A percentile compares a stretch with the other conserved stretches of the same genome.
These are phyloP conservation scores for Ustulina deusta DNA, from an alignment of 2,329 filamentous ascomycete genomes.

Conservation along the genomic window DNA sequence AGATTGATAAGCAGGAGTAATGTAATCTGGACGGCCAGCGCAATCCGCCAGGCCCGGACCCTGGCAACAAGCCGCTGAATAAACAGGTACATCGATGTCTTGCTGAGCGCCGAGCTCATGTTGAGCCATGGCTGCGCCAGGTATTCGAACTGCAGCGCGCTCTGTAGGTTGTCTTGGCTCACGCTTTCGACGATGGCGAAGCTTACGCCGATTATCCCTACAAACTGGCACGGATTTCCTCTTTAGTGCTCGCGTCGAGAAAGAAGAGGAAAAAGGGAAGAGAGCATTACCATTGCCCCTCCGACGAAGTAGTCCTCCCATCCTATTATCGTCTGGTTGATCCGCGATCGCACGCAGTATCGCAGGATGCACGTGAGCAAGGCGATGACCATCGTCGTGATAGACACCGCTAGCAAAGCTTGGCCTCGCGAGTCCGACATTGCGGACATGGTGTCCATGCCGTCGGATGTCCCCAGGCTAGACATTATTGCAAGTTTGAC, in stretches of 20 bases:
- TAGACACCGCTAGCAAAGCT: constrained; percentile 54
- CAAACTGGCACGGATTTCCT: constrained; percentile 42
- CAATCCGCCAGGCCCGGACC: constrained; percentile 49
- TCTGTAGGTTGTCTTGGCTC: constrained; percentile 43
- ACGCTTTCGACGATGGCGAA: constrained; percentile 52
- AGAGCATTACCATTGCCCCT: constrained; percentile 48
- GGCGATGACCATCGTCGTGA: constrained; percentile 51
- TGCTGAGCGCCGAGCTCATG: constrained; percentile 52
- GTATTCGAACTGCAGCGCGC: constrained; percentile 52
- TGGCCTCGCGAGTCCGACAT: constrained; percentile 49
- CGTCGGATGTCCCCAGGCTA: constrained; percentile 39
- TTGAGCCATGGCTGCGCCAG: constrained; percentile 54
- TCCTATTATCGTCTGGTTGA: constrained; percentile 46
- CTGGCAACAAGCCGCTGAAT: constrained; percentile 51
- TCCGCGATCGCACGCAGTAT: constrained; percentile 48
- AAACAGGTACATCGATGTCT: constrained; percentile 55
- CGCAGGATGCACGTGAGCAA: constrained; percentile 52
- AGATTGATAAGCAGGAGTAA: constrained; percentile 52
- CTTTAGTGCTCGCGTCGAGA: constrained; percentile 12
- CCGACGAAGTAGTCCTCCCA: constrained; percentile 53
- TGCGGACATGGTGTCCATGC: constrained; percentile 35
- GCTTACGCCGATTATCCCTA: constrained; percentile 52
- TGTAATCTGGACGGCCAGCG: constrained; percentile 50
- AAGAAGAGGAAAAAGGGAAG: background rate
- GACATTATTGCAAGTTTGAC: constrained; percentile 23